Conservation (phyloP, 2,329 filamentous ascomycete genomes). For the Beauveria sp. region DNA sequence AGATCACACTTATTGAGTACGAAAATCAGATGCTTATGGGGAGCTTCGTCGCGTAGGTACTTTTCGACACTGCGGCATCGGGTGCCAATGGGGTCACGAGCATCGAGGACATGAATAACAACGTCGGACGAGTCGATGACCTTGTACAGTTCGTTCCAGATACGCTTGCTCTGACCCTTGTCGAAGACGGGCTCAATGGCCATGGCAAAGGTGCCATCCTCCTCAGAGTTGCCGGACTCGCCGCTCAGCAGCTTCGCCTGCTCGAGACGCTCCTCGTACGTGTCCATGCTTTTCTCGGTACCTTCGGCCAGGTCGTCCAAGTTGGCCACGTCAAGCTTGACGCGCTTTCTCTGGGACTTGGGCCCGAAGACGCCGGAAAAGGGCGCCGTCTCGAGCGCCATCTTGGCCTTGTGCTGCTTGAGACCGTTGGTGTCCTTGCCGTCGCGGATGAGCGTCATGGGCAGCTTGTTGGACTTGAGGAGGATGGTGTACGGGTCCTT, state of each 20-base stretch:
- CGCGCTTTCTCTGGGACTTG: constrained; percentile 85
- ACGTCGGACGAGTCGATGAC: constrained; percentile 95
- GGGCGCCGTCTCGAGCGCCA: constrained; percentile 78
- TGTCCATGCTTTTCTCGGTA: constrained; percentile 71
- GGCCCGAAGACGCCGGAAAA: constrained; percentile 88
- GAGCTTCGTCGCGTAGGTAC: constrained; percentile 85
- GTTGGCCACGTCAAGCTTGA: constrained; percentile 79
- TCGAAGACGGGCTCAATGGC: constrained; percentile 83
- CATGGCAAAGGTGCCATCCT: constrained; percentile 43
- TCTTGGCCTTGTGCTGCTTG: constrained; percentile 90
- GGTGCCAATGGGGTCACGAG: constrained; percentile 81
- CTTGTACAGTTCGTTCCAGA: constrained; percentile 95
- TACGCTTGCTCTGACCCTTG: constrained; percentile 91
- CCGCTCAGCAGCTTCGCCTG: constrained; percentile 70
- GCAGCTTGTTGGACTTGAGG: constrained; percentile 94
- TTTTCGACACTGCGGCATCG: constrained; percentile 74
- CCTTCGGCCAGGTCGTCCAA: constrained; percentile 74
- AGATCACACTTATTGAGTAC: constrained; percentile 55
- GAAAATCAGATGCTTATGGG: constrained; percentile 78
- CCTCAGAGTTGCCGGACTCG: constrained; percentile 48
- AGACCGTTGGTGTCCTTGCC: constrained; percentile 68
- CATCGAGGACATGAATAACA: constrained; percentile 88
- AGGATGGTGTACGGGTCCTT: constrained; percentile 88
- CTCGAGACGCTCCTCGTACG: constrained; percentile 72
- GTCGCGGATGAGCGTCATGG: constrained; percentile 88